A percentile compares a stretch with the other conserved stretches of the same genome.
Conservation (phyloP, 257 asterid genomes). For the Ligustrum vulgare region DNA sequence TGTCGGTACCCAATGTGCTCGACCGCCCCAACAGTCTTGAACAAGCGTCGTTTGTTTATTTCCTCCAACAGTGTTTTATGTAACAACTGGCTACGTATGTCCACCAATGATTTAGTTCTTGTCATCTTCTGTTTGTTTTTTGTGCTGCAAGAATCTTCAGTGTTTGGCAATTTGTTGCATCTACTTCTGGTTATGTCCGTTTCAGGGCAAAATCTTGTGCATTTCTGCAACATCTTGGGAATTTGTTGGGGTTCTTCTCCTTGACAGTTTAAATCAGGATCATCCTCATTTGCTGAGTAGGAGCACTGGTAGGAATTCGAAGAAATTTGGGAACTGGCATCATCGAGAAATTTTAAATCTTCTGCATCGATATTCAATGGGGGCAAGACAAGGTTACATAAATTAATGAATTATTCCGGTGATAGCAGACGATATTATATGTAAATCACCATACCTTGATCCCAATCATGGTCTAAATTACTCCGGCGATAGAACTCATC, state of each 20-base stretch:
- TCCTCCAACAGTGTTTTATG: constrained; percentile 62
- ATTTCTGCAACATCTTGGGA: constrained; percentile 25
- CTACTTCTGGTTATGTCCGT: constrained; percentile 9
- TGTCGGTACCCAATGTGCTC: constrained; percentile 62
- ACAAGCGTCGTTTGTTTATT: constrained; percentile 51
- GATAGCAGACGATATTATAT: too few relatives aligned
- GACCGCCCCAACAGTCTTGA: constrained; percentile 74
- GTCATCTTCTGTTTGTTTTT: constrained; percentile 33
- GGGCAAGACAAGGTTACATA: neutral
- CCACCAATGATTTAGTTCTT: constrained; percentile 49
- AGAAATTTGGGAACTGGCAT: constrained; percentile 58
- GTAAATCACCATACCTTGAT: constrained; percentile 39
- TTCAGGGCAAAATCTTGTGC: constrained; percentile 62
- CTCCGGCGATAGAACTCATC: constrained; percentile 21
- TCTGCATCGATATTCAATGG: constrained; percentile 33
- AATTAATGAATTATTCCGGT: too few relatives aligned
- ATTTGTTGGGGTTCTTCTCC: constrained; percentile 24
- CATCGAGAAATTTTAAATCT: constrained; percentile 39
- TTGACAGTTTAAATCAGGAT: constrained; percentile 2
- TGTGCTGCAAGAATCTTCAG: constrained; percentile 3
- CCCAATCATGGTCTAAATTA: constrained; percentile 38
- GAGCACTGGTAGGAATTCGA: constrained; percentile 39
- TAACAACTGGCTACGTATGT: constrained; percentile 69
- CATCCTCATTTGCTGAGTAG: constrained; percentile 33
- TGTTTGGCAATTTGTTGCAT: constrained; percentile 7